phyloP scores from a whole-genome alignment of 2,329 filamentous ascomycete species.

The Colletotrichum liriopes region DNA sequence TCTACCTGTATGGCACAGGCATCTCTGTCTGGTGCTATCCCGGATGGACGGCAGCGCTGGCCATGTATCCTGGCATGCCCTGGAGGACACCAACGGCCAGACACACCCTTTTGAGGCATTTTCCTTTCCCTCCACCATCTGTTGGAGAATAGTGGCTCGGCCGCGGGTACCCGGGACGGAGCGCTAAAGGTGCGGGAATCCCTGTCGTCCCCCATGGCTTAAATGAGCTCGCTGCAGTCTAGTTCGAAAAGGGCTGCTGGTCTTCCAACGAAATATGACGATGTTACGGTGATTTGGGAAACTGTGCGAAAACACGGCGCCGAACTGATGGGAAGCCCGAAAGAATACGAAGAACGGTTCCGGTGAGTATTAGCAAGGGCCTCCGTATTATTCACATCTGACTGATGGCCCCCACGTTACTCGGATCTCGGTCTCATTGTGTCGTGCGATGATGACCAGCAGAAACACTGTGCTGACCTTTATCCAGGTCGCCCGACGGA shows the following conservation, averaged over 20 bases:
- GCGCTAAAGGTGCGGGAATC: constrained; percentile 22
- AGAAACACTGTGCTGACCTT: not conserved
- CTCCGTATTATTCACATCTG: not conserved
- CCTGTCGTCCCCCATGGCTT: constrained; percentile 4
- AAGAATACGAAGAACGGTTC: not conserved
- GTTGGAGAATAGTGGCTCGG: not conserved
- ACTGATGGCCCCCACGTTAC: too few relatives aligned
- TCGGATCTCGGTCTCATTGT: not conserved
- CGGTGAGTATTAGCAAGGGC: not conserved
- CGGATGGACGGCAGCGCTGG: not conserved
- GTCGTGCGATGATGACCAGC: not conserved
- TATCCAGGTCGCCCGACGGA: not conserved
- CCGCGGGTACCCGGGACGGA: constrained; percentile 26
- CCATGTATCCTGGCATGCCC: not conserved
- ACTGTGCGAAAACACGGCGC: not conserved
- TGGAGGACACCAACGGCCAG: constrained; percentile 16
- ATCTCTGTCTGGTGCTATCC: not conserved
- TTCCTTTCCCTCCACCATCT: not conserved
- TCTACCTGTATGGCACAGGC: not conserved
- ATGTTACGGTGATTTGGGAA: not conserved
- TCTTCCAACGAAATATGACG: constrained; percentile 12
- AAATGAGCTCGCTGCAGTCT: constrained; percentile 31
- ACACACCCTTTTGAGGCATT: constrained; percentile 29
- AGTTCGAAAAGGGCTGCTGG: constrained; percentile 8
- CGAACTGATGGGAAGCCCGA: not conserved